A percentile compares a stretch with the other conserved stretches of the same genome.
Evolutionary conservation across 1,139 yeast genomes (phyloP).

Genomic region (Debaryomyces sp.): DNA sequence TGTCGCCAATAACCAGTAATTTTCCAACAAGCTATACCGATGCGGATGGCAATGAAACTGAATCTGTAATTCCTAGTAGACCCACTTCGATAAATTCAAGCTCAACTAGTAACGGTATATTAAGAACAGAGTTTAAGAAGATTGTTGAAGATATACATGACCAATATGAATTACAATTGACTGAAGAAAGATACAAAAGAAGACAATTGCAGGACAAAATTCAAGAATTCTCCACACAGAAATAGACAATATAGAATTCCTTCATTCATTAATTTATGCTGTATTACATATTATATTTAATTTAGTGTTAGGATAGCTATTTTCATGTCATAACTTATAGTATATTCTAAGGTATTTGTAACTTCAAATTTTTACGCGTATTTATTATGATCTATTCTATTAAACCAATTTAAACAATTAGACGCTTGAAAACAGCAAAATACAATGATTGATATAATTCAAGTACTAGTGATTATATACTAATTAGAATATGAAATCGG

Average conservation of each 20-base stretch:
- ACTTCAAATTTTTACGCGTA: neutral
- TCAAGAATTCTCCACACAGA: constrained; percentile 7
- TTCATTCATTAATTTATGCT: neutral
- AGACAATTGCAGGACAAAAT: constrained; percentile 48
- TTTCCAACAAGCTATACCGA: constrained; percentile 13
- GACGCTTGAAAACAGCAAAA: neutral
- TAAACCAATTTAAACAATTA: neutral
- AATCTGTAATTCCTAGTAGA: constrained; percentile 17
- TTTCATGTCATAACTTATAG: too few species aligned
- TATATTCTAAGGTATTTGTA: too few species aligned
- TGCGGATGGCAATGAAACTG: constrained; percentile 18
- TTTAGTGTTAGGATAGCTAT: too few species aligned
- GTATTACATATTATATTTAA: neutral
- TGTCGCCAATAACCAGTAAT: constrained; percentile 28
- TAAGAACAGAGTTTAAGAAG: constrained; percentile 72
- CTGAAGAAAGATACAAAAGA: constrained; percentile 58
- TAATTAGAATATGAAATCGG: neutral
- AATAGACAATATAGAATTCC: neutral
- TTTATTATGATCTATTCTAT: neutral
- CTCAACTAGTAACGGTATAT: constrained; percentile 45
- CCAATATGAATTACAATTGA: constrained; percentile 60
- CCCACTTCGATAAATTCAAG: constrained; percentile 18
- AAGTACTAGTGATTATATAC: neutral
- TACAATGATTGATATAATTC: neutral
- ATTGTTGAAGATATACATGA: constrained; percentile 65